A percentile compares a stretch with the other conserved stretches of the same genome.
These are phyloP conservation scores for Colletotrichum sp. DNA, from an alignment of 2,329 filamentous ascomycete species.

Conservation along the genomic window DNA sequence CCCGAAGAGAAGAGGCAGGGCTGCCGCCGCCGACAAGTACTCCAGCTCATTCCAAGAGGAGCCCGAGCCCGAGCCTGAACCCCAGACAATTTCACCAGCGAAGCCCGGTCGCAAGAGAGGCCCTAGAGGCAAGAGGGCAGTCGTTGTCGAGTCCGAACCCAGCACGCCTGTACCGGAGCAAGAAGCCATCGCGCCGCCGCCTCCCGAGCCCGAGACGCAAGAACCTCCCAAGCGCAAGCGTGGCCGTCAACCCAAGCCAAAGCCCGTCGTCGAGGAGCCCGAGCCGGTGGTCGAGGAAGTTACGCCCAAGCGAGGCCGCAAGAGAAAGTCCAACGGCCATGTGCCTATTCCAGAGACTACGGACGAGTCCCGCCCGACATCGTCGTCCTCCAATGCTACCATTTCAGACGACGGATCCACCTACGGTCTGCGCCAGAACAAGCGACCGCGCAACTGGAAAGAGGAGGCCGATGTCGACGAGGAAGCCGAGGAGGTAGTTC, in stretches of 20 bases:
- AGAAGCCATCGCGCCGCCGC: constrained; percentile 8
- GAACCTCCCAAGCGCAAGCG: constrained; percentile 19
- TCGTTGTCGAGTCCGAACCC: constrained; percentile 15
- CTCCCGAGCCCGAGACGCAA: constrained; percentile 12
- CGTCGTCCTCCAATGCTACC: constrained; percentile 58
- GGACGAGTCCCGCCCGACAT: constrained; percentile 56
- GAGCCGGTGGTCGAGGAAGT: not conserved
- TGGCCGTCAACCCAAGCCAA: constrained; percentile 17
- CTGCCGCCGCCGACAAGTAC: not conserved
- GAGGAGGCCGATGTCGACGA: constrained; percentile 51
- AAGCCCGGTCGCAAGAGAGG: constrained; percentile 14
- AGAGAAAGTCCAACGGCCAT: constrained; percentile 16
- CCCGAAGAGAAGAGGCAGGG: constrained; percentile 34
- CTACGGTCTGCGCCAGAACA: constrained; percentile 29
- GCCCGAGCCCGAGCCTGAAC: constrained; percentile 2
- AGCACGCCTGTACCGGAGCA: constrained; percentile 8
- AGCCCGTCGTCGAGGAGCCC: not conserved
- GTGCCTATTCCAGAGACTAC: constrained; percentile 26
- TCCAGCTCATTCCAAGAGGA: not conserved
- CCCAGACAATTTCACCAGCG: not conserved
- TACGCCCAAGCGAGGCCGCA: constrained; percentile 16
- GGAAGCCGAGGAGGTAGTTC: constrained; percentile 35
- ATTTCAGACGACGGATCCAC: constrained; percentile 26
- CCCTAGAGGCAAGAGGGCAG: constrained; percentile 4
- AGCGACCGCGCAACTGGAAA: constrained; percentile 59